Evolutionary conservation across 768 basidiomycete genomes (phyloP).

Genomic region (Boletus fagicola): DNA sequence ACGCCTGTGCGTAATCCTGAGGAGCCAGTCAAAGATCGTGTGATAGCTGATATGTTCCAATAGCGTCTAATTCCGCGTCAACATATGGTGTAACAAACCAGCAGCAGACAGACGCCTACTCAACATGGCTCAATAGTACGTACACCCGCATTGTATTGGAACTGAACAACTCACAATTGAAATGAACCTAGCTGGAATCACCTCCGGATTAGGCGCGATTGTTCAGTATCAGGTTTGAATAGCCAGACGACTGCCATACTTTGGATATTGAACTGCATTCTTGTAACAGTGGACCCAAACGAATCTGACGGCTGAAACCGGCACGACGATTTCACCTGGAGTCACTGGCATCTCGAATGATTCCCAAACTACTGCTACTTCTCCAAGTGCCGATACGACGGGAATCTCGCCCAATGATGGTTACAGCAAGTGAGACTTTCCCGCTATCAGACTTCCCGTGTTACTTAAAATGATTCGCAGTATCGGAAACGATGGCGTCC

Average conservation of each 20-base stretch:
- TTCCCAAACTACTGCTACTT: constrained; percentile 33
- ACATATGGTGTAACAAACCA: constrained; percentile 52
- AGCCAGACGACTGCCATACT: background rate
- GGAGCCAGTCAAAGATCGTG: background rate
- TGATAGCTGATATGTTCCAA: constrained; percentile 1
- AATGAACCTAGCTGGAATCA: constrained; percentile 38
- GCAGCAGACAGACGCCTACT: constrained; percentile 53
- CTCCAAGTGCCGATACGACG: constrained; percentile 34
- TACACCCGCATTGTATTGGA: background rate
- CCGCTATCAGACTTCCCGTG: background rate
- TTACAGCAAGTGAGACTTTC: constrained; percentile 41
- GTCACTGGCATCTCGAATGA: constrained; percentile 30
- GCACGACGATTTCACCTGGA: constrained; percentile 42
- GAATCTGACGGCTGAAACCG: constrained; percentile 45
- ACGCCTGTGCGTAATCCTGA: constrained; percentile 24
- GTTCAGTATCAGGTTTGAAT: constrained; percentile 32
- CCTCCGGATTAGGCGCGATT: constrained; percentile 32
- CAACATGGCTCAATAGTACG: constrained; percentile 51
- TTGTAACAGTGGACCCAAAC: constrained; percentile 52
- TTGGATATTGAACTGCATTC: constrained; percentile 12
- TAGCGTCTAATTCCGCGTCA: constrained; percentile 23
- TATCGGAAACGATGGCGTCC: constrained; percentile 27
- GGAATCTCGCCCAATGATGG: constrained; percentile 67
- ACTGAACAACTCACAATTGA: constrained; percentile 3
- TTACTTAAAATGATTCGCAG: constrained; percentile 23